Evolutionary conservation across 768 basidiomycete genomes (phyloP), one percentile per base, ranked within the genome.

Genomic region (Tricholoma flavovirens): DNA sequence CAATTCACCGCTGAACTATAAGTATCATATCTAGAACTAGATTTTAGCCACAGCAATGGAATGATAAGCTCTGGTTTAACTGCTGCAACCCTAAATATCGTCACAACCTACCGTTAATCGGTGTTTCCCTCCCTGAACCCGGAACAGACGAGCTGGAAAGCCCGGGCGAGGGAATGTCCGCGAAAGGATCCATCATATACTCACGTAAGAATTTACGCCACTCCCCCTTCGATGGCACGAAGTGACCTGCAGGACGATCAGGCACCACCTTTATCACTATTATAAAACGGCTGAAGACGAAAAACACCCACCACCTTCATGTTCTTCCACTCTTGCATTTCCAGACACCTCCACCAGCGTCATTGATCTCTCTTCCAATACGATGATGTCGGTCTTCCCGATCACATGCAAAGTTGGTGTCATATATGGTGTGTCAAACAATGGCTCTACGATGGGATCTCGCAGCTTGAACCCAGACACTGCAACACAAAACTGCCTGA

Each of bases 391-490:
- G 36, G 75, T 88, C 61, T 72, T 77, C n/a, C 92, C 92, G 7
- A 91, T 69, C 14, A 93, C 75, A 65, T 93, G 90, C 19, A 95
- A 70, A 0, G 88, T 90, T 3, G 83, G 88, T 8, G 92, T 93
- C 19, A 75, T 68, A 63, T 82, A 86, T 19, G 74, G 75, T 8
- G 74, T 65, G 4, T 73, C 69, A 61, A 84, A 84, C 50, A 88
- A 70, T 5, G 73, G 61, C 22, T 75, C 74, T 29, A 78, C 72
- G 36, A 84, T 66, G 22, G 82, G 74, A 54, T 76, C 78, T 30
- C 63, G 75, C 66, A 66, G 77, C 56, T 77, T 76, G 73, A 90
- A 93, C 0, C 90, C 91, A 9, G 87, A 82, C 1, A 87, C 82
- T n/a, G 85, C 71, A 22, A 93, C 73, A 59, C 88, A 90, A 61